Conservation (phyloP, 2,329 filamentous ascomycete species). For the Xylariaceae sp. region DNA sequence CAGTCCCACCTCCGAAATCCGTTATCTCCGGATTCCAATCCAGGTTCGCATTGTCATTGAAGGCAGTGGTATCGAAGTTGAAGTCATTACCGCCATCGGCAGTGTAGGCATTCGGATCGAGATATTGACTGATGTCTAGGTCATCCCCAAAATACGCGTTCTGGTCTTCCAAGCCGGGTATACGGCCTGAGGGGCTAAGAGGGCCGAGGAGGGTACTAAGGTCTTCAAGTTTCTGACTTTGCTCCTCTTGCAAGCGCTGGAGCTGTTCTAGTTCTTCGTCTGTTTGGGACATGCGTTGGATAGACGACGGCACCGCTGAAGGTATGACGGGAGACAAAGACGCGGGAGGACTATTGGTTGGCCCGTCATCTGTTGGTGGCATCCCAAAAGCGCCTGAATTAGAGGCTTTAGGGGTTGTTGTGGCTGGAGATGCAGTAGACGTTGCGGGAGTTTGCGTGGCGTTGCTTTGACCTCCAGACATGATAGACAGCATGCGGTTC, state of each 20-base stretch:
- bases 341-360: constrained; percentile 31
- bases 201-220: constrained; percentile 77
- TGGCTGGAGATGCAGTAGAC: constrained; percentile 29
- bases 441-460: constrained; percentile 35
- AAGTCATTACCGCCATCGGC: constrained; percentile 45
- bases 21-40: constrained; percentile 36
- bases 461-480: constrained; percentile 50
- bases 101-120: constrained; percentile 47
- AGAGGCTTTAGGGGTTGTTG: constrained; percentile 30
- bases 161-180: constrained; percentile 69
- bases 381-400: constrained; percentile 30
- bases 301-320: constrained; percentile 52
- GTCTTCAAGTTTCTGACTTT: constrained; percentile 77
- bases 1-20: constrained; percentile 27
- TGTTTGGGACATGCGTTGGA: constrained; percentile 70
- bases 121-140: constrained; percentile 58
- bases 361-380: constrained; percentile 26
- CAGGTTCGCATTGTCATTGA: constrained; percentile 31
- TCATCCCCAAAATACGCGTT: constrained; percentile 50
- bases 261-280: constrained; percentile 79
- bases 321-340: constrained; percentile 59
- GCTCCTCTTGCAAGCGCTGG: constrained; percentile 77
- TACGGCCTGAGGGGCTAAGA: constrained; percentile 77
- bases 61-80: constrained; percentile 47
- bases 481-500: constrained; percentile 63